Percentiles rank a stretch among this genome's conserved stretches.
phyloP scores from a whole-genome alignment of 306 rosid genomes.

The Vigna mungo region DNA sequence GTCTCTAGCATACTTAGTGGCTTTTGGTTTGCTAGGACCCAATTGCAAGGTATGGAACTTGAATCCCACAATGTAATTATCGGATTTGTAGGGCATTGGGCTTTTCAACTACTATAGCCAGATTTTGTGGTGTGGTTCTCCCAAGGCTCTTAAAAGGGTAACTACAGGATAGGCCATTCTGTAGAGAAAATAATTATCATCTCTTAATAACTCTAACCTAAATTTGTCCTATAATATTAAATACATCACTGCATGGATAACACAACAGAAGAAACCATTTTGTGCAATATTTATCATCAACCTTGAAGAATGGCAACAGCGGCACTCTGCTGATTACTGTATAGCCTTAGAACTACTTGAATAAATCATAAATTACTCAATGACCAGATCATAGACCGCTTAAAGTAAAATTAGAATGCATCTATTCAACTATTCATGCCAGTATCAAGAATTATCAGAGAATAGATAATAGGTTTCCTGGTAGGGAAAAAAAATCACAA shows the following conservation, averaged over 20 bases:
- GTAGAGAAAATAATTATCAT: neutral
- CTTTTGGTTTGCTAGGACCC: neutral
- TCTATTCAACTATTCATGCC: neutral
- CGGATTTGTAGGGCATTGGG: neutral
- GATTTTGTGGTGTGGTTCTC: neutral
- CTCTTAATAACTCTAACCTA: neutral
- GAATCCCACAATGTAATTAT: neutral
- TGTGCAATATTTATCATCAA: constrained; percentile 3
- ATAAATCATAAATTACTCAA: neutral
- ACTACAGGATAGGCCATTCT: neutral
- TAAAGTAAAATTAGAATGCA: constrained; percentile 5
- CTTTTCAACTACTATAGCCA: neutral
- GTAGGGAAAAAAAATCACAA: neutral
- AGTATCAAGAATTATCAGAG: neutral
- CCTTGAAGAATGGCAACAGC: neutral
- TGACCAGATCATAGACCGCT: neutral
- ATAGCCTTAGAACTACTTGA: neutral
- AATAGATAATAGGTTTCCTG: neutral
- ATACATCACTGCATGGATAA: neutral
- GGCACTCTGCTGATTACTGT: constrained; percentile 12
- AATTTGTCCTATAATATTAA: neutral
- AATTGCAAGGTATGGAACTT: neutral
- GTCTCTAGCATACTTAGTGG: neutral
- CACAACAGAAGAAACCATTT: constrained; percentile 2
- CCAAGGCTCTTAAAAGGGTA: neutral